Base-by-base conservation (phyloP, 352 stramenopile genomes). In the Plasmopara halstedii region DNA sequence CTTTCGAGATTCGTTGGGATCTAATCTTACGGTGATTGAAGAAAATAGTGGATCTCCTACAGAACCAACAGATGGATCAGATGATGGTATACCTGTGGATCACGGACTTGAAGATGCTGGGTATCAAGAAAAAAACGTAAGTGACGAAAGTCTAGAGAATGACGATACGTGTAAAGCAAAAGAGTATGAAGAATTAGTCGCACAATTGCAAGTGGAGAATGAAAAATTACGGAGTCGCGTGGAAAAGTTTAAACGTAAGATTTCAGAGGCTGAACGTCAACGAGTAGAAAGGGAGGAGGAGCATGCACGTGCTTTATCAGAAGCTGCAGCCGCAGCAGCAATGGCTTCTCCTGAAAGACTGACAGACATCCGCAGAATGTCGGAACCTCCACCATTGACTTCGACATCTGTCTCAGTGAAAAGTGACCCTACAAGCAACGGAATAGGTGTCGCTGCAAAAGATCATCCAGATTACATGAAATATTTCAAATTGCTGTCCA, bases 401-500 rank as follows among this genome's bases (percentile, higher is more conserved):
- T 39, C 38, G 27, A 13, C 35, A 33, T 31, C 21, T 35, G 23
- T 13, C 11, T 54, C 55, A 9, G 63, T 64, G 40, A 21, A 44
- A 41, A 40, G 17, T 20, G 25, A 40, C 21, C 20, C 38, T 19
- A 35, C 26, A 20, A 50, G 32, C 18, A 76, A 55, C 42, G 53
- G 57, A 45, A 14, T 26, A 15, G 71, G 72, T 32, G 57, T 87
- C 2, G 66, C 47, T 45, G 75, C 68, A 5, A 82, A 84, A 48
- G 73, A 90, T 6, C 73, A 91, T 36, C 80, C 77, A 1, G 75
- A 86, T 13, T 91, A 73, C 38, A 50, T 56, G 25, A 91, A 92
- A 55, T 94, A 75, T 31, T 94, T 94, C 54, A 94, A 88, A 56
- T 49, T 94, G 5, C 32, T 90, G 22, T 72, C 58, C 17, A 91